phyloP scores from a whole-genome alignment of 1,139 yeast genomes.

The Saccharomycopsis crataegensis region DNA sequence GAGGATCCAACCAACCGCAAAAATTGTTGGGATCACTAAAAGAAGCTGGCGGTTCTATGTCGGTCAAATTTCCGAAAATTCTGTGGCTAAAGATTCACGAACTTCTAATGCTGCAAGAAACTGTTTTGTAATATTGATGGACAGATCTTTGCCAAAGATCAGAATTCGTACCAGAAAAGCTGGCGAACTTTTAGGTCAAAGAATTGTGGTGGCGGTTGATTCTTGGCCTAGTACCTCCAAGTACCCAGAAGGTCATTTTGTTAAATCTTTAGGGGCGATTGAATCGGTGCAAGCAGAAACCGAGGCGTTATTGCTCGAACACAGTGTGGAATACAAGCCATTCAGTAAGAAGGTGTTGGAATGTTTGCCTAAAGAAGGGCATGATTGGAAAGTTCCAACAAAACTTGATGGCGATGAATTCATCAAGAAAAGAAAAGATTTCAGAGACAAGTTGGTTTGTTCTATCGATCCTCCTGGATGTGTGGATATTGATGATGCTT shows the following conservation, averaged over 20 bases:
- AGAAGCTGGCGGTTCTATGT: slow-evolving; percentile 96
- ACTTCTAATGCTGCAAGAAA: slow-evolving; percentile 52
- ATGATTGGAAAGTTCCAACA: slow-evolving; percentile 79
- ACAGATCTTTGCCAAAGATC: slow-evolving; percentile 78
- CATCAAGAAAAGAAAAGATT: slow-evolving; percentile 53
- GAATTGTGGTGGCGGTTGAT: slow-evolving; percentile 89
- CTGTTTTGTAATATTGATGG: slow-evolving; percentile 85
- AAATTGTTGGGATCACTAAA: slow-evolving; percentile 78
- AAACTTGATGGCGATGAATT: slow-evolving; percentile 45
- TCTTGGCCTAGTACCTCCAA: slow-evolving; percentile 83
- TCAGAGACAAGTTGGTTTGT: slow-evolving; percentile 84
- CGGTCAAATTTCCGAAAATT: slow-evolving; percentile 83
- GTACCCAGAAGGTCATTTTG: slow-evolving; percentile 92
- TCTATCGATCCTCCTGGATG: slow-evolving; percentile 97
- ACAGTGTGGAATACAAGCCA: slow-evolving; percentile 94
- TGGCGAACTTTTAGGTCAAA: slow-evolving; percentile 69
- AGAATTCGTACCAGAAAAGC: slow-evolving; percentile 86
- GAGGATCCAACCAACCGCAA: slow-evolving; percentile 80
- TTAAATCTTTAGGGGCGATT: slow-evolving; percentile 78
- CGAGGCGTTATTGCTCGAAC: slow-evolving; percentile 87
- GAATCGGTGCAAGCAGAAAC: slow-evolving; percentile 95
- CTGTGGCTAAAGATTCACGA: slow-evolving; percentile 46
- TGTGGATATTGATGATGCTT: slow-evolving; percentile 98
- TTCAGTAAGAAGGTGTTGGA: slow-evolving; percentile 87
- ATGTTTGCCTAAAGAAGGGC: slow-evolving; percentile 91